These are phyloP conservation scores for Dactylellina drechsleri DNA, from an alignment of 2,329 filamentous ascomycete species.

Conservation along the genomic window DNA sequence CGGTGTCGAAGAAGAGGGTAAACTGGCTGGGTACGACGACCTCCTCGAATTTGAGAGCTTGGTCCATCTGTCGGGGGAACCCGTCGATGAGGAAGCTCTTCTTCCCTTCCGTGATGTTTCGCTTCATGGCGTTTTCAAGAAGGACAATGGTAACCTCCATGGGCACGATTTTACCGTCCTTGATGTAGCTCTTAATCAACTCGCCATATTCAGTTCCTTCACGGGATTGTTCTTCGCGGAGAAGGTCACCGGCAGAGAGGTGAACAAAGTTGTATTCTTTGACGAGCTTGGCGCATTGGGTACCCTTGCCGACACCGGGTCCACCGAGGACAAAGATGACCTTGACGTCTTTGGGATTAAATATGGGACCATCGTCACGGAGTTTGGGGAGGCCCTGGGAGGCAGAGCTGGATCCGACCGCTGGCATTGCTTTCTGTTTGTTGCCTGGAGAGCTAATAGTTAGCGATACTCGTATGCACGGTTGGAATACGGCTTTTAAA, in stretches of 20 bases:
- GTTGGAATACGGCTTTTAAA: neutral
- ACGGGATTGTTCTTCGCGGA: conserved; percentile 91
- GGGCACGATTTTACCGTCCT: conserved; percentile 89
- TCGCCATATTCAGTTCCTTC: conserved; percentile 87
- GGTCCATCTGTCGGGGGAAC: conserved; percentile 97
- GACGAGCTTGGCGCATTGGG: conserved; percentile 90
- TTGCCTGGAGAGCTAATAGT: conserved; percentile 6
- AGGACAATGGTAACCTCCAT: conserved; percentile 97
- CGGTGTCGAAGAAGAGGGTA: conserved; percentile 93
- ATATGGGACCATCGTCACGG: conserved; percentile 65
- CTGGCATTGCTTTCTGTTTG: conserved; percentile 45
- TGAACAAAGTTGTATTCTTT: conserved; percentile 90
- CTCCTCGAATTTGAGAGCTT: conserved; percentile 92
- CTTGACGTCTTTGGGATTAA: conserved; percentile 80
- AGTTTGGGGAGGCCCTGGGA: conserved; percentile 59
- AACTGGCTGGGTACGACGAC: conserved; percentile 83
- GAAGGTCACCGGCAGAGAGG: conserved; percentile 89
- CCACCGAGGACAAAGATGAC: conserved; percentile 97
- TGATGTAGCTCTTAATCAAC: conserved; percentile 92
- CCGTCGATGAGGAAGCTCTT: conserved; percentile 79
- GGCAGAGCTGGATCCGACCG: conserved; percentile 59
- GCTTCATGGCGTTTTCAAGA: conserved; percentile 90
- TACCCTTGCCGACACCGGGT: conserved; percentile 94
- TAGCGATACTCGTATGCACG: conserved; percentile 1
- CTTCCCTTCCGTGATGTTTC: conserved; percentile 69